Evolutionary conservation across 306 rosid genomes (phyloP).

Genomic region (Clitoria ternatea): DNA sequence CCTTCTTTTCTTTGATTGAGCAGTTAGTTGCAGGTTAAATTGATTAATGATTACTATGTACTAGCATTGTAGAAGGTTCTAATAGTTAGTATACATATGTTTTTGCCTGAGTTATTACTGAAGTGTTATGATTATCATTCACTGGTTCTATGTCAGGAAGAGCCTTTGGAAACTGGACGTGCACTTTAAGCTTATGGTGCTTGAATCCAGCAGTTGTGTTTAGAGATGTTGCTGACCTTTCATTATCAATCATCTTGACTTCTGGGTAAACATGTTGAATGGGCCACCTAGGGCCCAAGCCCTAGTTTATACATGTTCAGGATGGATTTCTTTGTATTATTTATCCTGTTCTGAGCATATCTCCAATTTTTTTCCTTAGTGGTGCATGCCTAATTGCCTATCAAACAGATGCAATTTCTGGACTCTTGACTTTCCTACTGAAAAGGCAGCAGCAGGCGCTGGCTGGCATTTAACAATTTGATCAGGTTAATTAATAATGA

Average conservation of each 20-base stretch:
- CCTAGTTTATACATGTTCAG: constrained; percentile 9
- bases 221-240: constrained; percentile 79
- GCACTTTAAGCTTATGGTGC: constrained; percentile 91
- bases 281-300: constrained; percentile 3
- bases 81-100: not conserved
- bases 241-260: constrained; percentile 84
- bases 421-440: not conserved
- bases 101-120: constrained; percentile 13
- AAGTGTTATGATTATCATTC: not conserved
- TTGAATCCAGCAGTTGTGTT: constrained; percentile 94
- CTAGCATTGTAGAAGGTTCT: not conserved
- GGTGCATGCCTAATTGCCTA: not conserved
- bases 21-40: constrained; percentile 3
- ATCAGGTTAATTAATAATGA: not conserved
- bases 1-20: constrained; percentile 1
- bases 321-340: not conserved
- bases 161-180: constrained; percentile 65
- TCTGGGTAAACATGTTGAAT: constrained; percentile 59
- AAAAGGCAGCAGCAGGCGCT: not conserved
- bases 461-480: not conserved
- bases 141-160: constrained; percentile 54
- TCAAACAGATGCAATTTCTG: not conserved
- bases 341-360: not conserved
- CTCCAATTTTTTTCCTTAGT: not conserved
- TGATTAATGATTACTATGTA: no score